Evolutionary conservation across 352 stramenopile genomes (phyloP).

Genomic region (Aphanomyces euteiches): DNA sequence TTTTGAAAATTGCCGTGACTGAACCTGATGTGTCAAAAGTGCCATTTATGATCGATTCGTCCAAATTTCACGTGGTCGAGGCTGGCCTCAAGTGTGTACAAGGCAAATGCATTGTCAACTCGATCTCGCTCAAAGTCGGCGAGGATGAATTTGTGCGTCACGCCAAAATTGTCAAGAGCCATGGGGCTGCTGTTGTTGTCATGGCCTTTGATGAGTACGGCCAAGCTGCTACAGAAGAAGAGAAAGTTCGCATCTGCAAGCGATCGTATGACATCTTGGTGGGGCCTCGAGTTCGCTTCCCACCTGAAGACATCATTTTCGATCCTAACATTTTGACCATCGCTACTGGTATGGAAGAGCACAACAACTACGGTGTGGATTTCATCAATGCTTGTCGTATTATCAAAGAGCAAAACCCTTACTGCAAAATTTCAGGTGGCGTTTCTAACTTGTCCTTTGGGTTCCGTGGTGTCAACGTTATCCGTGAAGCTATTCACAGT

Average conservation of each 20-base stretch:
- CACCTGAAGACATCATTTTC: conserved; percentile 97
- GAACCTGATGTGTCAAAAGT: conserved; percentile 95
- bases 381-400: conserved; percentile 94
- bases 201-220: conserved; percentile 98
- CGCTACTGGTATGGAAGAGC: conserved; percentile 96
- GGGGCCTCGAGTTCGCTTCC: conserved; percentile 89
- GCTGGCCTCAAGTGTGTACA: conserved; percentile 97
- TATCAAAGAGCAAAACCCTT: conserved; percentile 95
- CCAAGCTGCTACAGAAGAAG: conserved; percentile 91
- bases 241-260: conserved; percentile 98
- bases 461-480: conserved; percentile 97
- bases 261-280: conserved; percentile 97
- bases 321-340: conserved; percentile 98
- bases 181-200: conserved; percentile 94
- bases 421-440: conserved; percentile 94
- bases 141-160: conserved; percentile 95
- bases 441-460: conserved; percentile 97
- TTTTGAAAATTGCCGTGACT: conserved; percentile 96
- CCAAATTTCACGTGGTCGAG: conserved; percentile 97
- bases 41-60: conserved; percentile 97
- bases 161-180: conserved; percentile 91
- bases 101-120: conserved; percentile 97
- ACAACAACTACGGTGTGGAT: conserved; percentile 97
- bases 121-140: conserved; percentile 96
- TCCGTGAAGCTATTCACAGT: conserved; percentile 95